These are phyloP conservation scores for Colletotrichum agaves DNA, from an alignment of 2,329 filamentous ascomycete genomes.

Conservation along the genomic window DNA sequence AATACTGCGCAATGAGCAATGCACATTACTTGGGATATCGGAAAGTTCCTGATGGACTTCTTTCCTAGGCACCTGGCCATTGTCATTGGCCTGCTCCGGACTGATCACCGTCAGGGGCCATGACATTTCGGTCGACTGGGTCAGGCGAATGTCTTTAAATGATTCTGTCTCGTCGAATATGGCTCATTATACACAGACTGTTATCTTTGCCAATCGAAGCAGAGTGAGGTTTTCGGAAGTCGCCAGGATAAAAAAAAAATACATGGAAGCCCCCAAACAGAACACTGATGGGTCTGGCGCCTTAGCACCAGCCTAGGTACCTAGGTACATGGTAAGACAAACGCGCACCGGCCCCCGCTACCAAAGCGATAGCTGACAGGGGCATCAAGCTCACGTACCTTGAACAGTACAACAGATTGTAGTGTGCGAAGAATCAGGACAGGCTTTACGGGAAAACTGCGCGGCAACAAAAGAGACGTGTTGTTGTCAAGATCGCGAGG, in stretches of 20 bases:
- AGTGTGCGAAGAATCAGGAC: no score
- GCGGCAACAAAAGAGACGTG: no score
- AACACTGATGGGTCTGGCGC: conserved; percentile 3
- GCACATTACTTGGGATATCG: neutral
- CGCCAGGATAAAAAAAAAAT: conserved; percentile 14
- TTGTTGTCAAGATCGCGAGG: no score
- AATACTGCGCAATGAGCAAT: neutral
- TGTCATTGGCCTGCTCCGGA: conserved; percentile 1
- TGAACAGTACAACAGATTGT: neutral
- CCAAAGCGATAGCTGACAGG: conserved; percentile 21
- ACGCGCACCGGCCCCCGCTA: neutral
- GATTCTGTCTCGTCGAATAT: neutral
- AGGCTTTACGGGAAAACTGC: no score
- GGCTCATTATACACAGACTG: neutral
- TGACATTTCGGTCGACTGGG: neutral
- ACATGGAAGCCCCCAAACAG: conserved; percentile 9
- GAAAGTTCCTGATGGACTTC: no score
- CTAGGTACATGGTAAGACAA: no score
- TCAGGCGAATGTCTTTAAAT: neutral
- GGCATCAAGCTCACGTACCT: conserved; percentile 16
- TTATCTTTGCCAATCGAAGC: neutral
- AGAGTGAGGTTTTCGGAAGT: conserved; percentile 7
- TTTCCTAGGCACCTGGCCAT: no score
- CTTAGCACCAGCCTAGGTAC: neutral
- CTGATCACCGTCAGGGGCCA: conserved; percentile 24